A percentile compares a stretch with the other conserved stretches of the same genome.
Evolutionary conservation across 495 filamentous ascomycete species (phyloP).

Genomic region (Durotheca rogersii): DNA sequence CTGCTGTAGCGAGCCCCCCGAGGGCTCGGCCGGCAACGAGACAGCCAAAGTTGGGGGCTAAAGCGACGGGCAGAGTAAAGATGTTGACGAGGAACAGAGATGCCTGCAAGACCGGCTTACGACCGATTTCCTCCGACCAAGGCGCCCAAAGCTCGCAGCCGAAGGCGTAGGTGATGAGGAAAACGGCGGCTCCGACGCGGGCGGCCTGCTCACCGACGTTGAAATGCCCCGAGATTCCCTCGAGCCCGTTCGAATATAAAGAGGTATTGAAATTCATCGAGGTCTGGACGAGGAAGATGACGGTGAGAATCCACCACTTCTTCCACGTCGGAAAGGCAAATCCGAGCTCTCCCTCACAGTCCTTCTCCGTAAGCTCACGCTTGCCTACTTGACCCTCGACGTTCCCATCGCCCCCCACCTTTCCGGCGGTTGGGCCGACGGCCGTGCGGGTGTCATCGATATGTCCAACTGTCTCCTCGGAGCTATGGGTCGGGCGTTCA

Average conservation of each 20-base stretch:
- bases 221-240: conserved; percentile 62
- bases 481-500: conserved; percentile 27
- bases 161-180: conserved; percentile 73
- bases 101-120: conserved; percentile 70
- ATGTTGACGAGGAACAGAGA: conserved; percentile 71
- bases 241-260: conserved; percentile 67
- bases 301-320: conserved; percentile 72
- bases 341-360: conserved; percentile 65
- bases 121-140: conserved; percentile 78
- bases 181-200: conserved; percentile 66
- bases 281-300: conserved; percentile 75
- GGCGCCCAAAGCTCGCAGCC: conserved; percentile 83
- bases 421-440: conserved; percentile 14
- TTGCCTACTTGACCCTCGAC: conserved; percentile 38
- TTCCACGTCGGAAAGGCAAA: conserved; percentile 64
- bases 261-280: conserved; percentile 87
- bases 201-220: conserved; percentile 63
- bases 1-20: conserved; percentile 71
- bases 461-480: conserved; percentile 29
- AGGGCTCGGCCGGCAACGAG: conserved; percentile 66
- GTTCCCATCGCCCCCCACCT: conserved; percentile 14
- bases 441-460: conserved; percentile 10
- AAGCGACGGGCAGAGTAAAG: conserved; percentile 69
- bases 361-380: conserved; percentile 62
- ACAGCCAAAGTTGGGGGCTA: conserved; percentile 68